Evolutionary conservation across 2,329 filamentous ascomycete species (phyloP), one percentile per base, ranked within the genome.

Genomic region (Claviceps digitariae): DNA sequence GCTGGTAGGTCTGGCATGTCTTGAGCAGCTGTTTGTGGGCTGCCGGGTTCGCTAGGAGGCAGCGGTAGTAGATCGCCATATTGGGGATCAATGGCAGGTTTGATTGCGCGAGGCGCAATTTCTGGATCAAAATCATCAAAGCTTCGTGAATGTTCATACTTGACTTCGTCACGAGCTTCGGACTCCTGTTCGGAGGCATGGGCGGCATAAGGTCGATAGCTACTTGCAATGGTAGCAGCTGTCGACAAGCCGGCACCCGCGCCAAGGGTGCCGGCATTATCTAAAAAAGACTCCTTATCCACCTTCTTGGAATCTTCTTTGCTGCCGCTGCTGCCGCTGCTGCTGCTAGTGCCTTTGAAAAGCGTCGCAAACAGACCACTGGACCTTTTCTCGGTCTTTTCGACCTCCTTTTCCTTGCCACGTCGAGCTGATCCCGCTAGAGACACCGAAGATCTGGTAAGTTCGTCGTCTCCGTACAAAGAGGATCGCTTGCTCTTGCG

Each of bases 241-340:
- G 74, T 73, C 71, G 72, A 74, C 68, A 77, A 65, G 77, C 81
- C 81, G 79, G 72, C 81, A 83, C 80, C 79, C 74, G 76, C 78
- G 80, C 80, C 80, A 79, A 77, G 73, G 76, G 75, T 83, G 76
- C 72, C 80, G 80, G 81, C 78, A 75, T 78, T 80, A 83, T 69
- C 81, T 83, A 83, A 83, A 83, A 84, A 83, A 83, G 79, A 79
- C 70, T 75, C 67, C 66, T 71, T 69, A 21, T 56, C 52, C 45
- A 54, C 36, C 51, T 50, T 56, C 50, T 48, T 56, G 48, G 51
- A 51, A 12, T 51, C 45, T n/a, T 56, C 54, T 57, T 65, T 64
- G 51, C 67, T 66, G 48, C 72, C 69, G 46, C 29, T 23, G 50
- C 69, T 66, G 49, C 72, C 64, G 52, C 67, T 66, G 49, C 71